phyloP scores from a whole-genome alignment of 2,329 filamentous ascomycete genomes.

The Trichophyton benhamiae region DNA sequence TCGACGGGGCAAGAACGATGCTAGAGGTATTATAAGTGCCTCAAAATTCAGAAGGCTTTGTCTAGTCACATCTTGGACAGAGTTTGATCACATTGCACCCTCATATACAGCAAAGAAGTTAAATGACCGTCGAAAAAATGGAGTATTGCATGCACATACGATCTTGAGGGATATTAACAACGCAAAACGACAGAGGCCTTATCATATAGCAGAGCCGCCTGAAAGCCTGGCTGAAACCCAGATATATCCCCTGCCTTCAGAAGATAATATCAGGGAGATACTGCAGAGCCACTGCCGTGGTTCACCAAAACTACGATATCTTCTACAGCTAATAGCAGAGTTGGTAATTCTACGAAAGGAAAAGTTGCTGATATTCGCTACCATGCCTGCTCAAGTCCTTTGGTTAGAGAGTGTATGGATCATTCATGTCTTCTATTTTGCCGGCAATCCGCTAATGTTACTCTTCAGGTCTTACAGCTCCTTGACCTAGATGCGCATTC shows the following conservation, averaged over 20 bases:
- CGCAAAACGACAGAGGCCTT: background rate
- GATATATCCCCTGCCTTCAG: background rate
- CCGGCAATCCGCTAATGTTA: background rate
- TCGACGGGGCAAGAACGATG: background rate
- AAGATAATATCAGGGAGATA: background rate
- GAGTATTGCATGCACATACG: background rate
- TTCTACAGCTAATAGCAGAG: background rate
- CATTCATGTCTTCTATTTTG: background rate
- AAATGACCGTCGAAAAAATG: background rate
- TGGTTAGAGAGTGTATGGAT: slow-evolving; percentile 1
- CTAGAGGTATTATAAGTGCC: background rate
- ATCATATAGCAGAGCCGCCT: background rate
- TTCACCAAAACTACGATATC: background rate
- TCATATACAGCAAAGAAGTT: background rate
- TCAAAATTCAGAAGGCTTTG: background rate
- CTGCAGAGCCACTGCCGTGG: background rate
- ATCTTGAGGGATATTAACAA: background rate
- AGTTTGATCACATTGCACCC: background rate
- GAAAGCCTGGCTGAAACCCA: background rate
- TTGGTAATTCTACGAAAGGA: background rate
- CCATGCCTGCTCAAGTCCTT: background rate
- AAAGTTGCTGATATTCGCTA: background rate
- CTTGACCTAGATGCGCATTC: background rate
- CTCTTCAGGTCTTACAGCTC: background rate
- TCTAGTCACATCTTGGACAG: background rate